phyloP scores from a whole-genome alignment of 306 rosid genomes.

The Benincasa hispida region DNA sequence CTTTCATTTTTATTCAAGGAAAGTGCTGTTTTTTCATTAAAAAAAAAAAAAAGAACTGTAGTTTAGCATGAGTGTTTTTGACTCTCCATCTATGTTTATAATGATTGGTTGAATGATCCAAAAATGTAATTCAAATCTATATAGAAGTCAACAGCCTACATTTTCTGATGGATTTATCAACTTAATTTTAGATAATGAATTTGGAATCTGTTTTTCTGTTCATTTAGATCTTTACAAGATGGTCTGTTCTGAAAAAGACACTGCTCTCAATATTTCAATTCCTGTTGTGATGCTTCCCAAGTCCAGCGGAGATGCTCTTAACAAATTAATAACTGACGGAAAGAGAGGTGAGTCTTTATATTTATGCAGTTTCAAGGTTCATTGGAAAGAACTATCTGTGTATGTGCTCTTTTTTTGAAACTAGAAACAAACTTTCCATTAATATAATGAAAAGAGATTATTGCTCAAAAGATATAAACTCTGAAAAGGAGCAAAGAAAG shows the following conservation, averaged over 20 bases:
- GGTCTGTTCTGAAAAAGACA: slow-evolving; percentile 40
- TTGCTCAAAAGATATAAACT: too few relatives aligned
- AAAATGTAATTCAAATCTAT: not conserved
- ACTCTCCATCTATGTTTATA: not conserved
- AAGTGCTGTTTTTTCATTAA: not conserved
- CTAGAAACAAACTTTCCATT: too few relatives aligned
- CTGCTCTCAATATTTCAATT: slow-evolving; percentile 39
- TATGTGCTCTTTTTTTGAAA: too few relatives aligned
- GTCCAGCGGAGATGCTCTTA: slow-evolving; percentile 45
- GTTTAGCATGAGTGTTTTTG: not conserved
- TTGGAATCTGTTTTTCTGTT: slow-evolving; percentile 9
- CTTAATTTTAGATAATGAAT: not conserved
- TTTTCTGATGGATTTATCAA: not conserved
- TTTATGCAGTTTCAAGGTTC: slow-evolving; percentile 1
- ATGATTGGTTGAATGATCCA: not conserved
- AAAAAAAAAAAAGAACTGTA: not conserved
- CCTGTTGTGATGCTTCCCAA: slow-evolving; percentile 55
- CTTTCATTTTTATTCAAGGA: not conserved
- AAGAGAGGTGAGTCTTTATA: slow-evolving; percentile 34
- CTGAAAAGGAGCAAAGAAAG: too few relatives aligned
- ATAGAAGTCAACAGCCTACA: not conserved
- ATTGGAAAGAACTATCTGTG: not conserved
- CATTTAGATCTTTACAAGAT: slow-evolving; percentile 48
- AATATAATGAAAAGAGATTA: too few relatives aligned
- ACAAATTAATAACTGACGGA: slow-evolving; percentile 28